These are phyloP conservation scores for Pisolithus thermaeus DNA, from an alignment of 1,284 basidiomycete genomes.

Conservation along the genomic window DNA sequence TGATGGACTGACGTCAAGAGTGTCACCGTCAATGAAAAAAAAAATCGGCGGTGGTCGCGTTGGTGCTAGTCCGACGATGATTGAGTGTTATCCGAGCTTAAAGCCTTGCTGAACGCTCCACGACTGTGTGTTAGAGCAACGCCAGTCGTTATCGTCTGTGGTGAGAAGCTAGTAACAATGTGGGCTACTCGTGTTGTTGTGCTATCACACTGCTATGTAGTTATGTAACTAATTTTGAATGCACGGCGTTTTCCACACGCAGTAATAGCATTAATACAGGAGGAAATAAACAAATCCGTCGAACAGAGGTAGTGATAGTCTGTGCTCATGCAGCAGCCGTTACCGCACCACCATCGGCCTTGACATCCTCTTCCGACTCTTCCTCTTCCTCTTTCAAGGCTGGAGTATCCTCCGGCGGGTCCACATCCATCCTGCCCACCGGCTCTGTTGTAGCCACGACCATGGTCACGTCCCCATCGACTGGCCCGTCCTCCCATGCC, in stretches of 20 bases:
- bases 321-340: conserved; percentile 10
- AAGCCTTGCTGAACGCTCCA: background rate
- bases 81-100: too few relatives aligned
- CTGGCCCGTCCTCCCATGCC: conserved; percentile 40
- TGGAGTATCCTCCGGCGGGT: background rate
- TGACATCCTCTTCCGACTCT: conserved; percentile 4
- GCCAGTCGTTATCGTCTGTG: background rate
- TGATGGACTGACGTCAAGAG: conserved; percentile 7
- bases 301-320: background rate
- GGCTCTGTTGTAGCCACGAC: conserved; percentile 17
- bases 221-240: too few relatives aligned
- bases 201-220: too few relatives aligned
- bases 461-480: conserved; percentile 26
- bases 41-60: background rate
- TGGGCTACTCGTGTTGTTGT: background rate
- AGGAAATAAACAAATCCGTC: conserved; percentile 4
- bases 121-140: background rate
- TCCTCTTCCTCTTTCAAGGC: conserved; percentile 2
- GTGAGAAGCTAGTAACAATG: background rate
- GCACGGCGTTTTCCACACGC: background rate
- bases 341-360: conserved; percentile 11
- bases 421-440: conserved; percentile 6
- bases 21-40: background rate
- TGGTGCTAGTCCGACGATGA: too few relatives aligned
- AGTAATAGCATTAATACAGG: conserved; percentile 4